A percentile compares a stretch with the other conserved stretches of the same genome.
Conservation (phyloP, 1,284 basidiomycete genomes). For the Leccinum subatratum region DNA sequence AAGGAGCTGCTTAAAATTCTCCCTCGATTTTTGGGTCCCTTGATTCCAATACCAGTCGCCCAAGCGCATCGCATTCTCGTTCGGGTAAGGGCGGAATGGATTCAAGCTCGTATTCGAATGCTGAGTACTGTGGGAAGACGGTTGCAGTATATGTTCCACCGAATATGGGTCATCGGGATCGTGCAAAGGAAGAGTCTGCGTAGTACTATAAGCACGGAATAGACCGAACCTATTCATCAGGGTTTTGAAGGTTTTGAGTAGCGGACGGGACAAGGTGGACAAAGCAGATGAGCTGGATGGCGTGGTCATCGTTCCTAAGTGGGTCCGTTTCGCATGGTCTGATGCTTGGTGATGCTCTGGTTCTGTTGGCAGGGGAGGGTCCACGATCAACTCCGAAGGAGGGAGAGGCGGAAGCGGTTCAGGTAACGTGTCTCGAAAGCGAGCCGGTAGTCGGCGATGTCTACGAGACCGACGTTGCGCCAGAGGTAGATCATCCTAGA, state of each 20-base stretch:
- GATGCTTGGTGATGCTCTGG: not conserved
- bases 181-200: not conserved
- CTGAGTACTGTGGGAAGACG: not conserved
- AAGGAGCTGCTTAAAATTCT: not conserved
- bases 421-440: not conserved
- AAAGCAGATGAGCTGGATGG: fast-evolving
- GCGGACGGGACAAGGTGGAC: not conserved
- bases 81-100: not conserved
- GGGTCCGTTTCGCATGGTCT: not conserved
- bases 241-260: not conserved
- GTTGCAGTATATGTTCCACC: not conserved
- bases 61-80: fast-evolving
- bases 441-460: not conserved
- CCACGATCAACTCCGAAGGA: not conserved
- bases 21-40: not conserved
- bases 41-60: not conserved
- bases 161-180: not conserved
- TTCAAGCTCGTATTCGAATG: not conserved
- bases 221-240: not conserved
- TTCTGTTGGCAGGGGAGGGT: not conserved
- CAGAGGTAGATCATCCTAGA: not conserved
- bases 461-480: not conserved
- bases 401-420: not conserved
- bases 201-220: not conserved
- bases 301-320: fast-evolving